Evolutionary conservation across 176 grass and related monocot species (phyloP), one percentile per base, ranked within the genome.

Genomic region (Triticum dicoccoides): DNA sequence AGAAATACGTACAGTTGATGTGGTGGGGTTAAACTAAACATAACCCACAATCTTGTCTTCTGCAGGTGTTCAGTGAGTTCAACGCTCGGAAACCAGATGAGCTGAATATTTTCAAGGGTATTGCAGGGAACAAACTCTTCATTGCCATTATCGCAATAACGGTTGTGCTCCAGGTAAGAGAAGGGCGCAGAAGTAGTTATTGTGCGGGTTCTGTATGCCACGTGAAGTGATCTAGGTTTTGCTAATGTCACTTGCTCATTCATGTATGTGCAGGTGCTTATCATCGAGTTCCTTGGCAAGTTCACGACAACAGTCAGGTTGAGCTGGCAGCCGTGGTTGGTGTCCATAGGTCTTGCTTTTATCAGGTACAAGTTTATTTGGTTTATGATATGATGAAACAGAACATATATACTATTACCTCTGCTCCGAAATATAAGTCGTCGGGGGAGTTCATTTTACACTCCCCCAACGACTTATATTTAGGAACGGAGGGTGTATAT

Each of bases 281-380:
- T 96, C 17, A 84, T 99, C 2, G 92, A 96, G 87, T 99, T 99
- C 87, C 94, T 99, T 71, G 92, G 97, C 61, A 96, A 99, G 86
- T 99, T 99, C 29, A 76, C 89, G 4, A 85, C 92, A 1, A 96
- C 97, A 45, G 90, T 91, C 23, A 93, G 30, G 74, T 54, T 99
- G 37, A 96, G 69, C 61, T 99, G 94, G 97, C 95, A 96, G 85
- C 80, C 94, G 45, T 96, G 97, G 97, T 88, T 96, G 61, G 90
- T 93, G 64, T 94, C 94, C 0, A 84, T 94, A 54, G 94, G 85
- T 59, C 88, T 97, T 75, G 38, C 69, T 38, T 84, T 94, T 76
- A 51, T 91, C 29, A 91, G 95, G 92, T 94, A 54, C 5, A 54
- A 18, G 51, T 18, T 5, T 18, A 2, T 52, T 52, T 17, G 18